A percentile compares a stretch with the other conserved stretches of the same genome.
These are phyloP conservation scores for Silene conica DNA, from an alignment of 148 eudicot species.

Conservation along the genomic window DNA sequence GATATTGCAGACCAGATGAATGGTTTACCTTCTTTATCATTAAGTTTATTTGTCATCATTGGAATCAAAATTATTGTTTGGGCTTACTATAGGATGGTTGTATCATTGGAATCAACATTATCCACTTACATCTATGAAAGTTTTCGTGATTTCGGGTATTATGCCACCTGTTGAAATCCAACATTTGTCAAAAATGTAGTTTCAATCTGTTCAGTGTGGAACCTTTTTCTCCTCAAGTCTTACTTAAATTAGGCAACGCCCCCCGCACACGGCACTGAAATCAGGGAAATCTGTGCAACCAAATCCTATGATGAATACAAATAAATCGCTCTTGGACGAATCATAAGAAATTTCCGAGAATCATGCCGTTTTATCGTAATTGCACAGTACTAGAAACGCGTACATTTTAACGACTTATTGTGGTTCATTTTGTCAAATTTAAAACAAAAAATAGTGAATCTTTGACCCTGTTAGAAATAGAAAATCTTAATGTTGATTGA, in stretches of 20 bases:
- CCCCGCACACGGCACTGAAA: not conserved
- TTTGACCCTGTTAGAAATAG: not conserved
- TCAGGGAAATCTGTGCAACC: not conserved
- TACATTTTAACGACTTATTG: not conserved
- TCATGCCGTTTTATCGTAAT: not conserved
- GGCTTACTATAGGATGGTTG: too few relatives aligned
- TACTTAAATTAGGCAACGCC: not conserved
- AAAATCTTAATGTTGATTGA: too few relatives aligned
- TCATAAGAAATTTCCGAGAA: not conserved
- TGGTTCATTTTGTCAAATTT: not conserved
- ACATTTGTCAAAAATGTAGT: not conserved
- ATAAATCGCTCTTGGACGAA: too few relatives aligned
- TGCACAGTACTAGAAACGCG: not conserved
- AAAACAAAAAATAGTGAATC: not conserved
- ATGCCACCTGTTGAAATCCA: not conserved
- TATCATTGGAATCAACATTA: too few relatives aligned
- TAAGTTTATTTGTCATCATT: too few relatives aligned
- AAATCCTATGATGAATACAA: not conserved
- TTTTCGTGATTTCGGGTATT: not conserved
- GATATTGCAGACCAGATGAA: too few relatives aligned
- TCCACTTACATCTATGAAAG: not conserved
- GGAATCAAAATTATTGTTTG: too few relatives aligned
- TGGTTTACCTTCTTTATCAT: too few relatives aligned
- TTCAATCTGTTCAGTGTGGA: not conserved
- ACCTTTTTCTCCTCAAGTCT: not conserved